Evolutionary conservation across 768 basidiomycete genomes (phyloP), one percentile per base, ranked within the genome.

Genomic region (Auriscalpium microsporum): DNA sequence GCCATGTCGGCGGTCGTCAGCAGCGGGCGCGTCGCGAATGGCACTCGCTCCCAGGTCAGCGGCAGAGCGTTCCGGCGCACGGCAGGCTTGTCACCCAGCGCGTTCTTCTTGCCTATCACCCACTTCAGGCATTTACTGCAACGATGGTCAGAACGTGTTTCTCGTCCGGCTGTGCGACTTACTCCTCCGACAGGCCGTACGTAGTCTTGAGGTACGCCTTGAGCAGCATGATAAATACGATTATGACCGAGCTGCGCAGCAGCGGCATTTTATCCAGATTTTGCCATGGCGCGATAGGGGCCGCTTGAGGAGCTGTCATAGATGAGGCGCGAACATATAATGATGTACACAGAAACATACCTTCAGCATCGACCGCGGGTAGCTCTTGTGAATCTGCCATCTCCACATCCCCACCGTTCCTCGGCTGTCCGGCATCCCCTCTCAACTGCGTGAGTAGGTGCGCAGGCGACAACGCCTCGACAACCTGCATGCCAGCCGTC

Each of bases 151-250:
- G 19, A 7, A 36, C 50, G 45, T 37, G 13, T 34, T n/a, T 34
- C 9, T 14, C 3, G 16, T 16, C 19, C 10, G n/a, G 21, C 38
- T 10, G 21, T 16, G 21, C 58, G 51, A 75, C 88, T 56, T 66
- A 95, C 94, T 96, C 94, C 74, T 98, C 94, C 2, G 90, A 87
- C 40, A 98, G 68, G 2, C 84, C 82, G 65, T 97, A 99, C 13
- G 91, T 64, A 1, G 69, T 68, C 66, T 97, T 94, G 55, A 99
- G 75, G 69, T 97, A 80, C 5, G 85, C 79, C 64, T 95, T 94
- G 35, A 97, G 77, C 34, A 94, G 73, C 78, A 97, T 86, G 48
- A 91, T 81, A 64, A 97, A 80, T n/a, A 84, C 82, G 19, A 93
- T 77, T 50, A 90, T 77, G 40, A 94, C 77, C 10, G 92, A 90